Evolutionary conservation across 768 basidiomycete species (phyloP).

Genomic region (Boletellus ananiceps): DNA sequence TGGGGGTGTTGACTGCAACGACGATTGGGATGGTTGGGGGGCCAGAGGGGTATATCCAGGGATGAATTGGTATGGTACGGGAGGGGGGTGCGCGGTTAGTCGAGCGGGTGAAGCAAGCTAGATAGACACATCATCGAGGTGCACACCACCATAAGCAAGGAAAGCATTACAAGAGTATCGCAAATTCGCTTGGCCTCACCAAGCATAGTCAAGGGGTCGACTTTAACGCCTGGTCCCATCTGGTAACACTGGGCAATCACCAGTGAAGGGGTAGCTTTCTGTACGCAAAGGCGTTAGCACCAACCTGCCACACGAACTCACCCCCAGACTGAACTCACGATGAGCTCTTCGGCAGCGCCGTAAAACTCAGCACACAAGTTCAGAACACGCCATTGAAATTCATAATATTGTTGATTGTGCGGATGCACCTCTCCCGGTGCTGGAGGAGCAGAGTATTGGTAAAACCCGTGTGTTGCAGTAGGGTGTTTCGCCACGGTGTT

Average conservation of each 20-base stretch:
- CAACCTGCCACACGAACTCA: slow-evolving; percentile 4
- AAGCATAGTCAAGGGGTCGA: slow-evolving; percentile 72
- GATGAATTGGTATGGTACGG: slow-evolving; percentile 48
- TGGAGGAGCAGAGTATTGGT: slow-evolving; percentile 40
- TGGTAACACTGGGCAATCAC: slow-evolving; percentile 81
- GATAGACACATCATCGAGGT: slow-evolving; percentile 11
- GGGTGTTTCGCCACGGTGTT: slow-evolving; percentile 25
- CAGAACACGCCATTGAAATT: slow-evolving; percentile 81
- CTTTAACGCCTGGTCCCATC: slow-evolving; percentile 60
- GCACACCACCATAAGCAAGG: background rate
- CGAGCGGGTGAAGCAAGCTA: slow-evolving; percentile 74
- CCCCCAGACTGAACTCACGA: slow-evolving; percentile 46
- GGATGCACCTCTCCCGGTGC: slow-evolving; percentile 47
- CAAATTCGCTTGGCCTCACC: slow-evolving; percentile 74
- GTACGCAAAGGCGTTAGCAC: slow-evolving; percentile 10
- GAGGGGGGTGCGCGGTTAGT: slow-evolving; percentile 62
- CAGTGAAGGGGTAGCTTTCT: slow-evolving; percentile 57
- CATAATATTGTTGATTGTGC: slow-evolving; percentile 75
- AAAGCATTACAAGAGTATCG: slow-evolving; percentile 58
- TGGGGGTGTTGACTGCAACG: slow-evolving; percentile 34
- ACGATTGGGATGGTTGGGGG: slow-evolving; percentile 29
- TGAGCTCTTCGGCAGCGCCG: slow-evolving; percentile 77
- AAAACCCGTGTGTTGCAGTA: slow-evolving; percentile 39
- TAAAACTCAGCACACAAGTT: slow-evolving; percentile 85
- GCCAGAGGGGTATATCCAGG: slow-evolving; percentile 35